Conservation (phyloP, 2,329 filamentous ascomycete species). For the Metarhizium humberi region DNA sequence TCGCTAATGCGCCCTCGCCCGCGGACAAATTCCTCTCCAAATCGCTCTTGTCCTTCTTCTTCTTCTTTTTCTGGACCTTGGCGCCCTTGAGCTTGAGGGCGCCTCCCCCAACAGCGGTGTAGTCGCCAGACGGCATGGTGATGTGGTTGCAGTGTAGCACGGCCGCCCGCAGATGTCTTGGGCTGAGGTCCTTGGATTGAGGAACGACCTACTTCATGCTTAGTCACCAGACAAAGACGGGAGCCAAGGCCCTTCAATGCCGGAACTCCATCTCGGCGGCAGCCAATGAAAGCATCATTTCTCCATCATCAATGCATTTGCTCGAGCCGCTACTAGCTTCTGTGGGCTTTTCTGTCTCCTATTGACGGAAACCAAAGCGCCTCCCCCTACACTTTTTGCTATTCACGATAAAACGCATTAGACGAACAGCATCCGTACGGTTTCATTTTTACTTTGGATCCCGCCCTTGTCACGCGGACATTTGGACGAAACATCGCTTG, state of each 20-base stretch:
- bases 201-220: neutral
- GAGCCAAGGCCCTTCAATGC: too few relatives aligned
- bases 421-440: neutral
- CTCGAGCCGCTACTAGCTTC: neutral
- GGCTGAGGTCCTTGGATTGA: too few relatives aligned
- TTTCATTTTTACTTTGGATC: neutral
- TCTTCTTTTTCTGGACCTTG: slow-evolving; percentile 58
- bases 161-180: too few relatives aligned
- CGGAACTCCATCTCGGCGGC: too few relatives aligned
- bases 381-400: neutral
- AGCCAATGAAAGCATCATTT: slow-evolving; percentile 1
- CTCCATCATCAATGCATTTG: slow-evolving; percentile 2
- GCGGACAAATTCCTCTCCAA: slow-evolving; percentile 37
- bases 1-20: slow-evolving; percentile 12
- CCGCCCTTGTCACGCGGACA: neutral
- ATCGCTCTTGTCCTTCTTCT: slow-evolving; percentile 39
- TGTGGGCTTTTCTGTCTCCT: neutral
- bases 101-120: slow-evolving; percentile 56
- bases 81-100: slow-evolving; percentile 79
- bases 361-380: neutral
- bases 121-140: slow-evolving; percentile 62
- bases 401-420: neutral
- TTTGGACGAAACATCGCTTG: neutral
- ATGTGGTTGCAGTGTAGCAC: neutral
- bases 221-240: neutral